Evolutionary conservation across 148 eudicot genomes (phyloP).

Genomic region (Dysphania ambrosioides): DNA sequence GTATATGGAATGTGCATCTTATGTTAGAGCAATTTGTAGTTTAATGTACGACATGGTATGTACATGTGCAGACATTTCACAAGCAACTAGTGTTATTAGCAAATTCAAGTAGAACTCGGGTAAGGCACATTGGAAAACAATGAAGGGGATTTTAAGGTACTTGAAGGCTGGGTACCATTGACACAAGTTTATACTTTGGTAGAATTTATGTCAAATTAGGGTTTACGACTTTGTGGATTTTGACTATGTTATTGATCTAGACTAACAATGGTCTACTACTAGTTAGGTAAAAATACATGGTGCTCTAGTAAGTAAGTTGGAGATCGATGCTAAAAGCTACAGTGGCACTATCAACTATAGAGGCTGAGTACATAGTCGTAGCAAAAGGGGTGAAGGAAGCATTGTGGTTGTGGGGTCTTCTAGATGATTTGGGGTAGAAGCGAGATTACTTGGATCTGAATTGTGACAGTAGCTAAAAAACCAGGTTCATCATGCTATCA

Average conservation of each 20-base stretch:
- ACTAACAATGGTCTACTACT: no score
- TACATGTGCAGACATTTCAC: not conserved
- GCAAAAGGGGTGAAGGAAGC: constrained; percentile 6
- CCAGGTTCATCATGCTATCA: no score
- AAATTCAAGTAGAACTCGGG: not conserved
- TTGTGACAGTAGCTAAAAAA: not conserved
- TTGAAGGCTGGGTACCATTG: not conserved
- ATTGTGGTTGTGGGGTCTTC: not conserved
- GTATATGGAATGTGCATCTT: no score
- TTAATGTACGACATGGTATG: no score
- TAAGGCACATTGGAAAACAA: not conserved
- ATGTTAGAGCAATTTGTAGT: no score
- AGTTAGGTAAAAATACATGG: constrained; percentile 5
- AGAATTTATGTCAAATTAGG: no score
- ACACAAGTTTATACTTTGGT: not conserved
- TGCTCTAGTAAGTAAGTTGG: constrained; percentile 7
- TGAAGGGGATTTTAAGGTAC: no score
- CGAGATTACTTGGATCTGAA: not conserved
- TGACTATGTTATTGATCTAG: no score
- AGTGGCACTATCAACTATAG: no score
- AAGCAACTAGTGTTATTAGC: not conserved
- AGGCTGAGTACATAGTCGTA: not conserved
- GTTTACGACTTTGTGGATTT: no score
- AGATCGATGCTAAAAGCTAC: constrained; percentile 10
- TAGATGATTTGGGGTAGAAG: not conserved